Percentiles rank a stretch among this genome's conserved stretches.
Conservation (phyloP, 441 rosid species). For the Adansonia rubrostipa region DNA sequence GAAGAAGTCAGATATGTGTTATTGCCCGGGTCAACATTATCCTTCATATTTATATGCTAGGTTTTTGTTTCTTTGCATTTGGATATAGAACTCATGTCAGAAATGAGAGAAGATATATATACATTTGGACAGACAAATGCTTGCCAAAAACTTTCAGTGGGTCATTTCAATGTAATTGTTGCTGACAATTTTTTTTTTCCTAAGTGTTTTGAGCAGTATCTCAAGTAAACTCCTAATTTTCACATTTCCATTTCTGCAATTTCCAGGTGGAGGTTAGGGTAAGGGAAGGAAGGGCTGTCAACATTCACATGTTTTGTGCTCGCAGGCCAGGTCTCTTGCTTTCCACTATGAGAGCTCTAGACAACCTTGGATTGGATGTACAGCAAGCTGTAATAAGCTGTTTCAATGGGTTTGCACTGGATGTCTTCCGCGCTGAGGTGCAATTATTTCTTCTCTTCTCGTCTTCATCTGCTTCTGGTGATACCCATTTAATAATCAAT, state of each 20-base stretch:
- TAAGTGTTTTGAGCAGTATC: background rate
- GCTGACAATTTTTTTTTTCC: background rate
- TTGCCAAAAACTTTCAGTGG: background rate
- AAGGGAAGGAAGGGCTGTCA: slow-evolving; percentile 76
- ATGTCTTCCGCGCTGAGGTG: slow-evolving; percentile 81
- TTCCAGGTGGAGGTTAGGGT: slow-evolving; percentile 70
- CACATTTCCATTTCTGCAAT: background rate
- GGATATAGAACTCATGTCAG: background rate
- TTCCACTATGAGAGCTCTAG: slow-evolving; percentile 70
- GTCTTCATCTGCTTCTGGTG: slow-evolving; percentile 5
- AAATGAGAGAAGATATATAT: background rate
- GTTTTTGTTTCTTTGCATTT: background rate
- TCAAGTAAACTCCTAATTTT: background rate
- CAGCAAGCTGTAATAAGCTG: slow-evolving; percentile 78
- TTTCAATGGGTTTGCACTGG: slow-evolving; percentile 70
- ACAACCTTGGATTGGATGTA: slow-evolving; percentile 73
- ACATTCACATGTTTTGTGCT: slow-evolving; percentile 74
- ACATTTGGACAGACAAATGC: background rate
- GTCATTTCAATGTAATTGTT: background rate
- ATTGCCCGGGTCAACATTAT: background rate
- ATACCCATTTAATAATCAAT: background rate
- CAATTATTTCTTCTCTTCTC: slow-evolving; percentile 16
- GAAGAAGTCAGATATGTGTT: slow-evolving; percentile 2
- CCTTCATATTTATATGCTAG: background rate
- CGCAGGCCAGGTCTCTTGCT: slow-evolving; percentile 71